Conservation (phyloP, 306 rosid genomes). For the Cercis canadensis region DNA sequence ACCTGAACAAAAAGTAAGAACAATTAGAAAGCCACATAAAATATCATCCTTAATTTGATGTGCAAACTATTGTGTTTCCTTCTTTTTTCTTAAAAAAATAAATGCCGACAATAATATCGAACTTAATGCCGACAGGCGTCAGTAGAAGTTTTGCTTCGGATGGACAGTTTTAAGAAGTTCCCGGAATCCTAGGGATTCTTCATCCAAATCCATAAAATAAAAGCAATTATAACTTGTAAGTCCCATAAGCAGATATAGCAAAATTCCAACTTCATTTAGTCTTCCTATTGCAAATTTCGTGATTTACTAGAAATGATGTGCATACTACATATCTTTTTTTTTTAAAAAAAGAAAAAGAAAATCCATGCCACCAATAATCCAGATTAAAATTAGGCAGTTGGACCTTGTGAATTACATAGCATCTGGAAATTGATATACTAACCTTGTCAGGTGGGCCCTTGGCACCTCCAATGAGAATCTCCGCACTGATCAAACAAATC, state of each 20-base stretch:
- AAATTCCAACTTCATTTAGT: neutral
- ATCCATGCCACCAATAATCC: too few relatives aligned
- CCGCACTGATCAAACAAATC: conserved; percentile 68
- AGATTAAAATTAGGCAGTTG: too few relatives aligned
- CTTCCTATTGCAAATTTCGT: neutral
- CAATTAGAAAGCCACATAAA: neutral
- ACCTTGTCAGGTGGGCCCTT: conserved; percentile 98
- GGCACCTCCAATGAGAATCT: conserved; percentile 79
- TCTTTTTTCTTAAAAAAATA: neutral
- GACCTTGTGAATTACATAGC: neutral
- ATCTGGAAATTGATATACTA: conserved; percentile 37
- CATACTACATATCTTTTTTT: too few relatives aligned
- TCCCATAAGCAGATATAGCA: neutral
- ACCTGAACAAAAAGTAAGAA: conserved; percentile 56
- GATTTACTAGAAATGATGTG: too few relatives aligned
- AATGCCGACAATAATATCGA: neutral
- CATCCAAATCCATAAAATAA: conserved; percentile 14
- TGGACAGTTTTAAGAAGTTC: neutral
- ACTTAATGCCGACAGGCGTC: neutral
- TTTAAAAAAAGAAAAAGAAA: too few relatives aligned
- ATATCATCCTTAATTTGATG: neutral
- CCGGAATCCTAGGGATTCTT: conserved; percentile 9
- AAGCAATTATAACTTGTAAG: conserved; percentile 5
- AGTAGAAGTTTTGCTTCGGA: conserved; percentile 9
- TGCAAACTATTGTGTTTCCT: neutral